Conservation (phyloP, 495 filamentous ascomycete genomes). For the Diplogelasinospora grovesii region DNA sequence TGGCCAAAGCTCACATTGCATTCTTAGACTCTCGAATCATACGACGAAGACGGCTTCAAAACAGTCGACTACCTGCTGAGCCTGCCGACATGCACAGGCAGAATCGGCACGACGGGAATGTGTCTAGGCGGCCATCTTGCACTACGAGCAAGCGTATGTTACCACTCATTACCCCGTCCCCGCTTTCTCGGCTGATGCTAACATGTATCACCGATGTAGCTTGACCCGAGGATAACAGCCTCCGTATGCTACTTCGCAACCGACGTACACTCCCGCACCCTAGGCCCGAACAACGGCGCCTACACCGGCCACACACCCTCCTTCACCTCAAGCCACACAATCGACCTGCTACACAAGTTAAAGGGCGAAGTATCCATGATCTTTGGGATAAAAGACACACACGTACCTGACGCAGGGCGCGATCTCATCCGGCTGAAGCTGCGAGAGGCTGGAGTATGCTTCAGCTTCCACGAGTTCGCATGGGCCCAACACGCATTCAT, state of each 20-base stretch:
- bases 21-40: constrained; percentile 67
- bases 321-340: constrained; percentile 32
- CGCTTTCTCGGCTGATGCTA: not conserved
- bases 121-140: constrained; percentile 91
- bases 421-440: constrained; percentile 82
- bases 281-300: constrained; percentile 46
- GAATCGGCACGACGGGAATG: constrained; percentile 87
- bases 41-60: constrained; percentile 77
- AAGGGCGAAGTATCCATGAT: constrained; percentile 81
- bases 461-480: constrained; percentile 82
- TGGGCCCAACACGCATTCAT: constrained; percentile 97
- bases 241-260: constrained; percentile 89
- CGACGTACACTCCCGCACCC: constrained; percentile 71
- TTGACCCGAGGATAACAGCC: constrained; percentile 70
- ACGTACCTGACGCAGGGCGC: constrained; percentile 78
- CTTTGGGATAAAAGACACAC: constrained; percentile 84
- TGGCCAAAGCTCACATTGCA: not conserved
- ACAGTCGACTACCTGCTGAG: constrained; percentile 68
- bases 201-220: constrained; percentile 15
- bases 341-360: constrained; percentile 51
- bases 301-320: constrained; percentile 27
- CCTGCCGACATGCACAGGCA: constrained; percentile 75
- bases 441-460: constrained; percentile 64
- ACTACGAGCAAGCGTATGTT: constrained; percentile 60
- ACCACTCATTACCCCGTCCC: not conserved